Percentiles rank a stretch among this genome's conserved stretches.
phyloP scores from a whole-genome alignment of 768 basidiomycete species.

The Amanita subjunquillea region DNA sequence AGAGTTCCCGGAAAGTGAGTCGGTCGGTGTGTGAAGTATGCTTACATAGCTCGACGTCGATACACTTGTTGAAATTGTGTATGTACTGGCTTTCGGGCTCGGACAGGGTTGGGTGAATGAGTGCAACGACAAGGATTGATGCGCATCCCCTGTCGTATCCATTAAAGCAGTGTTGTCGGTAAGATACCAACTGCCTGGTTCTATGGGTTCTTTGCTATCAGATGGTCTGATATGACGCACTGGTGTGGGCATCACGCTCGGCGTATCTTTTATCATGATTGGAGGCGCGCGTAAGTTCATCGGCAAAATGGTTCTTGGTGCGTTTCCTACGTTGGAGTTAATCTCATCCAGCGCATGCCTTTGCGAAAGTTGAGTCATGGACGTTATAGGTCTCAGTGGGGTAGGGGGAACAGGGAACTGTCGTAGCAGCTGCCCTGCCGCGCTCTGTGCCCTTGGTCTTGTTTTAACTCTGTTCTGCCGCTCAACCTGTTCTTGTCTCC shows the following conservation, averaged over 20 bases:
- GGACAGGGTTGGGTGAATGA: neutral
- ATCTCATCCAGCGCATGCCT: neutral
- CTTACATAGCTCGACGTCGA: neutral
- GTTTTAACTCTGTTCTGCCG: neutral
- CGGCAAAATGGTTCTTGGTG: neutral
- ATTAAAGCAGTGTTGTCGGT: neutral
- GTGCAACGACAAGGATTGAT: neutral
- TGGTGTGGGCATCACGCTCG: neutral
- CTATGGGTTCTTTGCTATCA: neutral
- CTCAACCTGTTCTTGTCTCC: neutral
- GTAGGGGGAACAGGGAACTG: constrained; percentile 1
- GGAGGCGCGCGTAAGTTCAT: neutral
- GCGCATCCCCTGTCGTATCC: neutral
- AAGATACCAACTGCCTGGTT: neutral
- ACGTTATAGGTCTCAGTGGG: neutral
- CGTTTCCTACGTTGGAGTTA: neutral
- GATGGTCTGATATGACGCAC: too few relatives aligned
- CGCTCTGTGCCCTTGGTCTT: constrained; percentile 2
- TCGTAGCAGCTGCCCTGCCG: neutral
- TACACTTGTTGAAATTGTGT: neutral
- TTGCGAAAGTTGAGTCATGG: neutral
- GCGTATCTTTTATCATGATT: neutral
- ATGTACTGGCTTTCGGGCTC: neutral
- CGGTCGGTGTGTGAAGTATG: neutral
- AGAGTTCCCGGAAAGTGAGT: neutral